These are phyloP conservation scores for Euptelea pleiosperma DNA, from an alignment of 164 flowering plant species.

Conservation along the genomic window DNA sequence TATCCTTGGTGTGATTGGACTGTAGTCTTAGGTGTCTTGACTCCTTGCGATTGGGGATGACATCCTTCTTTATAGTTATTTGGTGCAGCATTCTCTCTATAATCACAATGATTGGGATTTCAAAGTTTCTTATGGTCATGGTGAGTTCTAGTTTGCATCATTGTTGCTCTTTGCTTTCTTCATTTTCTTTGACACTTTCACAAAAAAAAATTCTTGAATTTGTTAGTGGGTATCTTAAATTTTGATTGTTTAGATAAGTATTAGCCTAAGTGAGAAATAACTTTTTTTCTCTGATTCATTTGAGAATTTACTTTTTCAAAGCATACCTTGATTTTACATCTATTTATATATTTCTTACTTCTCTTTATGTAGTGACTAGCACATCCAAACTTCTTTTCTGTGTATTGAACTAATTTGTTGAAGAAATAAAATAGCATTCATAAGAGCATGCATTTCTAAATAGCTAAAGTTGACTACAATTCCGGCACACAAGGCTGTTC, in stretches of 20 bases:
- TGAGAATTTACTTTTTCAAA: neutral
- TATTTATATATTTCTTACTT: too few species aligned
- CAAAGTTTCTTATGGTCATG: constrained; percentile 60
- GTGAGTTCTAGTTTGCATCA: constrained; percentile 37
- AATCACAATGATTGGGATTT: constrained; percentile 72
- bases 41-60: constrained; percentile 81
- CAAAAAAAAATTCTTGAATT: neutral
- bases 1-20: constrained; percentile 79
- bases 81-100: constrained; percentile 84
- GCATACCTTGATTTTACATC: too few species aligned
- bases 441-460: too few species aligned
- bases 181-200: neutral
- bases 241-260: neutral
- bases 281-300: neutral
- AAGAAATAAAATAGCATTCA: too few species aligned
- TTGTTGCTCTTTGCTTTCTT: neutral
- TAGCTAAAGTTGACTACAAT: too few species aligned
- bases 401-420: too few species aligned
- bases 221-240: neutral
- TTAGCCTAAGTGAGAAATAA: neutral
- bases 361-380: too few species aligned
- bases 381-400: too few species aligned
- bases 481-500: too few species aligned
- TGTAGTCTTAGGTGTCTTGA: constrained; percentile 76
- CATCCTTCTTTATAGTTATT: constrained; percentile 72